Evolutionary conservation across 2,329 filamentous ascomycete genomes (phyloP).

Genomic region (Ascosphaera pollenicola): DNA sequence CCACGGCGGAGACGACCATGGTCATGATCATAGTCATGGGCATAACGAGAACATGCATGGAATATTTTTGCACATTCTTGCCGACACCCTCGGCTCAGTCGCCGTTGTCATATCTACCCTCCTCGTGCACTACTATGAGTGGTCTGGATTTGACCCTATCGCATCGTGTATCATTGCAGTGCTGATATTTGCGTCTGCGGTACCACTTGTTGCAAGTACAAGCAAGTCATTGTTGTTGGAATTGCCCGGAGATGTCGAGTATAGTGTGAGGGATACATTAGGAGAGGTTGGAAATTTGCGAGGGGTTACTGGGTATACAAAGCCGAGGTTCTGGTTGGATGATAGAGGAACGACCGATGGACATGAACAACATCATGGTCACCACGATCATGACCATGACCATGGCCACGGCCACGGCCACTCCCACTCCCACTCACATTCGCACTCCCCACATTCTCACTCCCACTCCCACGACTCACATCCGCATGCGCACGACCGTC

Average conservation of each 20-base stretch:
- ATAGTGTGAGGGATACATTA: conserved; percentile 65
- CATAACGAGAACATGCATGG: conserved; percentile 97
- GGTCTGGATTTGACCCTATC: conserved; percentile 85
- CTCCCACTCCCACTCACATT: conserved; percentile 4
- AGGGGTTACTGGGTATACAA: conserved; percentile 67
- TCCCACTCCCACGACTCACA: conserved; percentile 6
- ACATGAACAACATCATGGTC: conserved; percentile 17
- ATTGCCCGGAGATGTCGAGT: conserved; percentile 67
- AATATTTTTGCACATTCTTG: conserved; percentile 87
- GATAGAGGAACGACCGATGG: conserved; percentile 30
- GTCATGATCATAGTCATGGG: conserved; percentile 27
- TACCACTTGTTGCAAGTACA: conserved; percentile 67
- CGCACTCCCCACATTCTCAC: conserved; percentile 3
- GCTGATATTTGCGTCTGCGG: conserved; percentile 77
- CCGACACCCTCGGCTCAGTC: conserved; percentile 81
- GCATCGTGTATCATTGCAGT: conserved; percentile 86
- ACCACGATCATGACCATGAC: conserved; percentile 11
- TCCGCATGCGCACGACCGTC: conserved; percentile 2
- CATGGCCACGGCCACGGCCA: conserved; percentile 11
- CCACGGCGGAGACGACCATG: conserved; percentile 21
- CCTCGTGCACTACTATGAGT: conserved; percentile 67
- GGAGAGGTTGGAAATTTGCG: conserved; percentile 62
- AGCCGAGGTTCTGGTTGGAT: conserved; percentile 83
- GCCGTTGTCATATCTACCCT: conserved; percentile 85
- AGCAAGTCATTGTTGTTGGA: conserved; percentile 67